Base-by-base conservation (phyloP, 2,329 filamentous ascomycete species). In the Bipolaris victoriae region DNA sequence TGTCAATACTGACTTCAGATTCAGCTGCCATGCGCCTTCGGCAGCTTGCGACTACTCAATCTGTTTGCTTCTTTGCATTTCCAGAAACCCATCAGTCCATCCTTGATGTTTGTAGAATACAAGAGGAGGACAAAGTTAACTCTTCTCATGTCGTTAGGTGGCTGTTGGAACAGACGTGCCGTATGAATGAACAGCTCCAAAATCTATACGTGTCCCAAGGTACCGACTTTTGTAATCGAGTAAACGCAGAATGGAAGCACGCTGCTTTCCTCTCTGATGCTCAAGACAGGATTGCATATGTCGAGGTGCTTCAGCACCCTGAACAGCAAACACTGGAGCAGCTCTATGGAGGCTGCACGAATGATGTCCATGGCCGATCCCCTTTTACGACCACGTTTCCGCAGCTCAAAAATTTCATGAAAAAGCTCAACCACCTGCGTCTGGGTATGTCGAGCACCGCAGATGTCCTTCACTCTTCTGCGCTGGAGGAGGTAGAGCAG, bases 21-120 rank as follows among this genome's bases (percentile, higher is more conserved):
- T 13, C 18, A 87, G 86, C 86, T 55, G 85, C 86, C 0, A 89
- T 89, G 86, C 76, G 87, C 58, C 74, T 89, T 1, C 79, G 87
- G 88, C 49, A 51, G 53, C 74, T 90, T 0, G 80, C 69, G 1
- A 80, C 76, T 0, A 83, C 82, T 0, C 85, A 88, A 53, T 82
- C 81, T 0, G 64, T 88, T 1, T 70, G 74, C 0, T 81, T 80
- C 36, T 78, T 86, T 11, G 80, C 82, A 0, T 83, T 85, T 0
- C 83, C 82, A 0, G 86, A 88, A 63, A 84, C 87, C 0, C 78
- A 87, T 33, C 81, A 84, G 22, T 87, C 81, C 59, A 86, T 89
- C 31, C 65, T 82, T 84, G 18, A 81, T 81, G 0, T 84, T 84
- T 0, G 81, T 33, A 37, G 48, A 49, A 48, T 50, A 33, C 49